Conservation (phyloP, 805 yeast genomes). For the Saturnispora sanitii region DNA sequence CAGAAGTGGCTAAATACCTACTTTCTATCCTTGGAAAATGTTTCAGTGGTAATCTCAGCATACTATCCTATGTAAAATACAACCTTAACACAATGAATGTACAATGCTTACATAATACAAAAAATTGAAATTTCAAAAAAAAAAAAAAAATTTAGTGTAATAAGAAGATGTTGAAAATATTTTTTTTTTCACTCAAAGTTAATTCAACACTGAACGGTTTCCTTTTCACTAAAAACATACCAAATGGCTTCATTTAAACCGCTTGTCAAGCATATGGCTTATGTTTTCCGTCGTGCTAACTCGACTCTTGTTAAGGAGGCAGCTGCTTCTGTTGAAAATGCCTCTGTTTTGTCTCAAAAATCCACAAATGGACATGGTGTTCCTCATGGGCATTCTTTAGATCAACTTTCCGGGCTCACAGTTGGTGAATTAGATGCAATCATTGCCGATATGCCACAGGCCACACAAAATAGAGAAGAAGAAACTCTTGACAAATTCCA, state of each 20-base stretch:
- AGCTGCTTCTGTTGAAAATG: too few relatives aligned
- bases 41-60: too few relatives aligned
- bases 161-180: background rate
- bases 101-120: too few relatives aligned
- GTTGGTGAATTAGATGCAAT: constrained; percentile 21
- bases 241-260: background rate
- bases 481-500: constrained; percentile 20
- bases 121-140: too few relatives aligned
- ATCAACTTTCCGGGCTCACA: constrained; percentile 17
- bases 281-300: background rate
- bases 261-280: background rate
- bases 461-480: constrained; percentile 24
- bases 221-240: background rate
- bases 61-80: too few relatives aligned
- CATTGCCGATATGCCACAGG: constrained; percentile 19
- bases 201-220: background rate
- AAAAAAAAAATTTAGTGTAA: too few relatives aligned
- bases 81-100: too few relatives aligned
- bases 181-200: too few relatives aligned
- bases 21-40: too few relatives aligned
- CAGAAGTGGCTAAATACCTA: too few relatives aligned
- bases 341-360: too few relatives aligned
- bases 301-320: too few relatives aligned
- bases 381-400: constrained; percentile 10
- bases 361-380: constrained; percentile 8